A percentile compares a stretch with the other conserved stretches of the same genome.
These are phyloP conservation scores for Antitrichia curtipendula DNA, from an alignment of 225 moss, liverwort and hornwort genomes.

Conservation along the genomic window DNA sequence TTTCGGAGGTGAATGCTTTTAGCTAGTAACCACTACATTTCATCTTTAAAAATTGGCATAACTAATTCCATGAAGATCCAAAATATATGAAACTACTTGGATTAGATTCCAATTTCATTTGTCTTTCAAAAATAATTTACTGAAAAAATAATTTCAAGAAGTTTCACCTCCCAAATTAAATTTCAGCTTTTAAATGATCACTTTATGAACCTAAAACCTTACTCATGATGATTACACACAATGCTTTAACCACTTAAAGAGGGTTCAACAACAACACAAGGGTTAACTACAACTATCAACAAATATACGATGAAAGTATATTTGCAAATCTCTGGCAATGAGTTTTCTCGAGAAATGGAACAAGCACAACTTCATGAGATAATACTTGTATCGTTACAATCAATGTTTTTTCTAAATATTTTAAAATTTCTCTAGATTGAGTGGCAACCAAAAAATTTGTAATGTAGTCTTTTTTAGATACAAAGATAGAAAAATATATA, in stretches of 20 bases:
- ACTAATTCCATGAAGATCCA: neutral
- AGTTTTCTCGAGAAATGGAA: neutral
- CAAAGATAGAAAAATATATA: no score
- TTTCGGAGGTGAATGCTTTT: fast-evolving
- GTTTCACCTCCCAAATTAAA: neutral
- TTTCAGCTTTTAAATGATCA: fast-evolving
- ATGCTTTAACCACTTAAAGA: neutral
- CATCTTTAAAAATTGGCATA: neutral
- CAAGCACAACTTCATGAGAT: neutral
- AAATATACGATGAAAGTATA: neutral
- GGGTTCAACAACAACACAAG: neutral
- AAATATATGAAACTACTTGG: neutral
- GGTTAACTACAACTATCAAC: neutral
- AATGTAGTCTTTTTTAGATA: neutral
- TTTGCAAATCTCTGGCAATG: neutral
- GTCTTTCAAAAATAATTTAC: neutral
- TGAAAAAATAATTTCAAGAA: neutral
- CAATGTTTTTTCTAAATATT: neutral
- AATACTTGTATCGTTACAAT: neutral
- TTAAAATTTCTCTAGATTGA: neutral
- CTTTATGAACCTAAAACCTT: neutral
- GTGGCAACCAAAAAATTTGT: fast-evolving
- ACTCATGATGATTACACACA: neutral
- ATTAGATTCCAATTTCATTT: neutral
- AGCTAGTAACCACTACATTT: neutral